Percentiles rank a stretch among this genome's conserved stretches.
Evolutionary conservation across 1,284 basidiomycete species (phyloP).

Genomic region (Trichosporon sp.): DNA sequence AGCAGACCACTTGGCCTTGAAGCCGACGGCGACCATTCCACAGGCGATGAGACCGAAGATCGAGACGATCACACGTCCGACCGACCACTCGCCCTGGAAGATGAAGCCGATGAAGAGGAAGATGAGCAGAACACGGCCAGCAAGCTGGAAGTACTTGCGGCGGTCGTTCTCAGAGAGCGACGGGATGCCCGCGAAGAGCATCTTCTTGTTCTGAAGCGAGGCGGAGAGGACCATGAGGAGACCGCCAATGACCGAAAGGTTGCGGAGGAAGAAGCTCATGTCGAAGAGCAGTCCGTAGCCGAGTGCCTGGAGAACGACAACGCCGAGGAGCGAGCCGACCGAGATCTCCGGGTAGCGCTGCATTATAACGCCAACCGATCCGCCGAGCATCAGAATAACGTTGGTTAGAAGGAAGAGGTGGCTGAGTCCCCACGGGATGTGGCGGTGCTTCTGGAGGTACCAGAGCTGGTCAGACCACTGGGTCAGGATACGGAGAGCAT

Average conservation of each 20-base stretch:
- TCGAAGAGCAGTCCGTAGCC: constrained; percentile 95
- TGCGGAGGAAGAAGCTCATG: constrained; percentile 98
- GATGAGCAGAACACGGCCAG: constrained; percentile 93
- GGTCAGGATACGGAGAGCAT: constrained; percentile 85
- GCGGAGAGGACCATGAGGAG: constrained; percentile 98
- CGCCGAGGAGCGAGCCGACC: constrained; percentile 78
- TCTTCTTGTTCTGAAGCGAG: constrained; percentile 78
- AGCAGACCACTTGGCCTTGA: constrained; percentile 99
- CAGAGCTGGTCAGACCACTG: constrained; percentile 96
- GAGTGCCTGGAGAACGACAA: constrained; percentile 91
- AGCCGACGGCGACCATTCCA: constrained; percentile 94
- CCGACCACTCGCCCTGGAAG: constrained; percentile 84
- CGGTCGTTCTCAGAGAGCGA: constrained; percentile 88
- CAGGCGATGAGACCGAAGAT: constrained; percentile 86
- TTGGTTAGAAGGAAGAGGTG: constrained; percentile 89
- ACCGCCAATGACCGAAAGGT: constrained; percentile 84
- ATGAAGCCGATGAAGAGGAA: constrained; percentile 99
- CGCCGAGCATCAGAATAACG: constrained; percentile 85
- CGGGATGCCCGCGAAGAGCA: constrained; percentile 86
- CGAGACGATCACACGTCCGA: constrained; percentile 78
- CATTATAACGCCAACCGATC: constrained; percentile 79
- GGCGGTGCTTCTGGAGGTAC: constrained; percentile 92
- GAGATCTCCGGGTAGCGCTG: constrained; percentile 85
- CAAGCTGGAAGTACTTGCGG: constrained; percentile 98
- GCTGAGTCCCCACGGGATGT: constrained; percentile 90